Percentiles rank a stretch among this genome's conserved stretches.
phyloP scores from a whole-genome alignment of 768 basidiomycete species.

The Suillus spraguei region DNA sequence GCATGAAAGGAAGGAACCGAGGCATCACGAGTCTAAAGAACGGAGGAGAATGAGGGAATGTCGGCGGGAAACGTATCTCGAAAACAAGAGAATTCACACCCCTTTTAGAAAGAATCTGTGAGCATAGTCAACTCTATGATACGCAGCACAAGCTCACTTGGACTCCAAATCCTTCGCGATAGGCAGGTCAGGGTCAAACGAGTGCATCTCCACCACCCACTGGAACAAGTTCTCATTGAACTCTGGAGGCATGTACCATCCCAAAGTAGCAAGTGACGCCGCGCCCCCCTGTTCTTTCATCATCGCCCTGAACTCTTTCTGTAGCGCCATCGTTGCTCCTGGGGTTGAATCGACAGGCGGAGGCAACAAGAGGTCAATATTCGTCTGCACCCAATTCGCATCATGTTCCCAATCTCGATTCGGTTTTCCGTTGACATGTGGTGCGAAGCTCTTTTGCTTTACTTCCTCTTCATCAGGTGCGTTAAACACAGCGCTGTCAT shows the following conservation, averaged over 20 bases:
- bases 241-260: slow-evolving; percentile 75
- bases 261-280: slow-evolving; percentile 45
- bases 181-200: slow-evolving; percentile 62
- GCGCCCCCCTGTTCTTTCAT: slow-evolving; percentile 57
- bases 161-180: slow-evolving; percentile 60
- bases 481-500: slow-evolving; percentile 50
- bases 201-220: slow-evolving; percentile 76
- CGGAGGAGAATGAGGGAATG: slow-evolving; percentile 69
- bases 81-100: slow-evolving; percentile 67
- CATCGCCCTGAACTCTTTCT: slow-evolving; percentile 62
- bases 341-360: slow-evolving; percentile 61
- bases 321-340: slow-evolving; percentile 57
- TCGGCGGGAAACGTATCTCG: slow-evolving; percentile 69
- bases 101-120: slow-evolving; percentile 29
- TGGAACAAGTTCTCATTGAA: slow-evolving; percentile 69
- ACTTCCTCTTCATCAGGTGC: slow-evolving; percentile 12
- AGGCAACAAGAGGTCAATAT: slow-evolving; percentile 52
- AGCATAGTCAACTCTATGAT: background rate
- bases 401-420: slow-evolving; percentile 58
- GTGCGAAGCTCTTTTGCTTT: background rate
- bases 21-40: slow-evolving; percentile 79
- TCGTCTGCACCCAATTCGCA: slow-evolving; percentile 45
- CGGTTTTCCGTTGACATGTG: slow-evolving; percentile 18
- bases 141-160: slow-evolving; percentile 35
- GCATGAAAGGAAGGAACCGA: slow-evolving; percentile 68